These are phyloP conservation scores for Paxillus involutus DNA, from an alignment of 768 basidiomycete species.

Conservation along the genomic window DNA sequence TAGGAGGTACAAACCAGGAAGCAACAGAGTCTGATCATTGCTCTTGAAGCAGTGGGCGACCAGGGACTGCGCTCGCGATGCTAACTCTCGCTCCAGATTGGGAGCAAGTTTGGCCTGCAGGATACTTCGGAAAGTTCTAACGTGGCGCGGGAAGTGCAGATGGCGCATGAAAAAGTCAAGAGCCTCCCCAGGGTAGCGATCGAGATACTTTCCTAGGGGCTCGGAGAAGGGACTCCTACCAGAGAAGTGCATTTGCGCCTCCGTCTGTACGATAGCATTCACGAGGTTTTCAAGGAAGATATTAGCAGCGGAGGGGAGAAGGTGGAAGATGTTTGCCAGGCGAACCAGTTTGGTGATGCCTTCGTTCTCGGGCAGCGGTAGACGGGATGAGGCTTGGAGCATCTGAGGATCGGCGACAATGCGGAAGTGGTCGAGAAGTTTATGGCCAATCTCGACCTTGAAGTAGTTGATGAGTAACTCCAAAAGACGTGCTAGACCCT, in stretches of 20 bases:
- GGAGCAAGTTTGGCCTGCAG: constrained; percentile 79
- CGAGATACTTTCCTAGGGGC: constrained; percentile 86
- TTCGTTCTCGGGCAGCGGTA: constrained; percentile 84
- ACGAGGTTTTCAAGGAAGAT: constrained; percentile 89
- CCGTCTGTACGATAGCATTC: constrained; percentile 86
- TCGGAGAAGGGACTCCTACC: constrained; percentile 89
- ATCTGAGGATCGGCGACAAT: constrained; percentile 88
- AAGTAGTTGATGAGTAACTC: constrained; percentile 98
- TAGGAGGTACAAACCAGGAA: constrained; percentile 75
- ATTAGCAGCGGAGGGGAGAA: constrained; percentile 90
- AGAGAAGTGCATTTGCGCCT: constrained; percentile 89
- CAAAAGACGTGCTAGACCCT: constrained; percentile 90
- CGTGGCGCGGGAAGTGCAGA: constrained; percentile 73
- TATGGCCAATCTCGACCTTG: constrained; percentile 98
- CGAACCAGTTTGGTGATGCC: constrained; percentile 91
- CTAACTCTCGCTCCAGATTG: constrained; percentile 66
- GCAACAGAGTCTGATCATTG: constrained; percentile 47
- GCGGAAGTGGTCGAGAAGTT: constrained; percentile 94
- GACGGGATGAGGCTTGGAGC: constrained; percentile 73
- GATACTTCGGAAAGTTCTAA: constrained; percentile 83
- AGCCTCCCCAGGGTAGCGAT: constrained; percentile 86
- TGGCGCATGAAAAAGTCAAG: constrained; percentile 82
- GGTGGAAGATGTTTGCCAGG: constrained; percentile 96
- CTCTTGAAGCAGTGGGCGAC: constrained; percentile 51
- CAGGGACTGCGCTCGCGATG: constrained; percentile 55